A percentile compares a stretch with the other conserved stretches of the same genome.
Conservation (phyloP, 1,284 basidiomycete species). For the Puccinia hordei region DNA sequence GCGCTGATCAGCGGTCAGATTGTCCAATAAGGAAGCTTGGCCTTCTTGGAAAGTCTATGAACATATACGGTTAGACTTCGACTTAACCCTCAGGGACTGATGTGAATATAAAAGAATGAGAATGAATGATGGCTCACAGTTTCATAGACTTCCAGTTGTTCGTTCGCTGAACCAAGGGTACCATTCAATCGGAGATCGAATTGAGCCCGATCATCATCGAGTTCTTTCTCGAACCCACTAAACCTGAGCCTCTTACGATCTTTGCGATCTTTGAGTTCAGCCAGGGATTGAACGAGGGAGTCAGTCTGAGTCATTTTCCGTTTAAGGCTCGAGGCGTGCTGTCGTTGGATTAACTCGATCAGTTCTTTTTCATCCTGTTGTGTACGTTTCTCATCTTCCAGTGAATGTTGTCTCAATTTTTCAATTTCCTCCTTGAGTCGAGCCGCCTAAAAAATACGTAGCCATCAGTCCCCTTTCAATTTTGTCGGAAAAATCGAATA, state of each 20-base stretch:
- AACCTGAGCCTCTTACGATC: conserved; percentile 34
- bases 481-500: too few species aligned
- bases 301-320: conserved; percentile 34
- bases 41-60: conserved; percentile 33
- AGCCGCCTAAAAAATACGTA: conserved; percentile 22
- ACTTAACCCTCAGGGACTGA: background rate
- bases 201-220: conserved; percentile 14
- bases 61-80: background rate
- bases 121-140: conserved; percentile 5
- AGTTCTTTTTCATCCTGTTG: conserved; percentile 36
- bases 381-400: conserved; percentile 30
- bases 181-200: conserved; percentile 9
- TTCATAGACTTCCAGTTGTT: conserved; percentile 30
- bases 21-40: conserved; percentile 17
- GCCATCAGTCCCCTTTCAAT: background rate
- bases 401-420: conserved; percentile 19
- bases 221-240: conserved; percentile 25
- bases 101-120: background rate
- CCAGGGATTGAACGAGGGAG: conserved; percentile 20
- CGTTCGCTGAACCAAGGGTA: conserved; percentile 21
- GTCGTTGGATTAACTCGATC: conserved; percentile 36
- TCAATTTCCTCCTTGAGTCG: conserved; percentile 47
- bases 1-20: conserved; percentile 7
- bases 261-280: conserved; percentile 41
- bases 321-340: conserved; percentile 29